Percentiles rank a stretch among this genome's conserved stretches.
phyloP scores from a whole-genome alignment of 192 early-diverging fungal genomes.

The Podila minutissima region DNA sequence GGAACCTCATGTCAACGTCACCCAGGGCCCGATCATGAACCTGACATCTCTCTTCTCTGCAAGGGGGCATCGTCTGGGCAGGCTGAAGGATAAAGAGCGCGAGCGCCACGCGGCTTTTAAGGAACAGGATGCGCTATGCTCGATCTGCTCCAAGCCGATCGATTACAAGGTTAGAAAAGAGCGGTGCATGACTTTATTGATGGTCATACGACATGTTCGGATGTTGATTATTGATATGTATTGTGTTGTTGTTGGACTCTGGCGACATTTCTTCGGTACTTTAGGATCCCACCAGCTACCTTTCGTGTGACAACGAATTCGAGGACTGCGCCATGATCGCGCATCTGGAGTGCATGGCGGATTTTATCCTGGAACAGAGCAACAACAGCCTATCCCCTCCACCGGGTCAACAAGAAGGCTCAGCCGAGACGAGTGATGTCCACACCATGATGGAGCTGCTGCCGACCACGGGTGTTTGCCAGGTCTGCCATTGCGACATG shows the following conservation, averaged over 20 bases:
- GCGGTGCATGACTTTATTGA: not conserved
- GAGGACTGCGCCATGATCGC: slow-evolving; percentile 26
- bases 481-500: slow-evolving; percentile 12
- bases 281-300: slow-evolving; percentile 16
- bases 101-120: slow-evolving; percentile 6
- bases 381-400: not conserved
- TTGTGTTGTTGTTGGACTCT: not conserved
- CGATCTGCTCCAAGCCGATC: slow-evolving; percentile 16
- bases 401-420: no score
- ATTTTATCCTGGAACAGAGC: slow-evolving; percentile 14
- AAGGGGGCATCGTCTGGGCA: slow-evolving; percentile 6
- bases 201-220: not conserved
- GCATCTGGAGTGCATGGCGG: slow-evolving; percentile 39
- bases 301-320: slow-evolving; percentile 8
- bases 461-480: slow-evolving; percentile 22
- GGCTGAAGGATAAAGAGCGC: not conserved
- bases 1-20: slow-evolving; percentile 1
- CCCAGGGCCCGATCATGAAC: slow-evolving; percentile 9
- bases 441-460: slow-evolving; percentile 5
- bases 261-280: not conserved
- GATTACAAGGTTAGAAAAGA: slow-evolving; percentile 23
- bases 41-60: slow-evolving; percentile 12
- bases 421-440: no score
- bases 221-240: not conserved
- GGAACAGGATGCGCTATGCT: slow-evolving; percentile 1